These are phyloP conservation scores for Brassica balearica DNA, from an alignment of 441 rosid genomes.

Conservation along the genomic window DNA sequence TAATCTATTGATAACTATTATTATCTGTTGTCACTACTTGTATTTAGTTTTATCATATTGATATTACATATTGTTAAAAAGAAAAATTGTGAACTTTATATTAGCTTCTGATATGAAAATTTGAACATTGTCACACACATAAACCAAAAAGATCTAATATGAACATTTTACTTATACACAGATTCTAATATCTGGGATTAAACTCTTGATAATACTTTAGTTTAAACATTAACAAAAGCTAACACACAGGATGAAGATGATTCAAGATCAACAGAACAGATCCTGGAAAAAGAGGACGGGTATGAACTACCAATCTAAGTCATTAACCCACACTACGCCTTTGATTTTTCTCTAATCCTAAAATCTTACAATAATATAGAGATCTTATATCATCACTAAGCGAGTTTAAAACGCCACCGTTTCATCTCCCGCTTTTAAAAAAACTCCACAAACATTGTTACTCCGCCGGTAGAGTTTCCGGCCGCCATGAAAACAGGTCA, in stretches of 20 bases:
- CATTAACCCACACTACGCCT: conserved; percentile 11
- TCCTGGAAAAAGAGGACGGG: background rate
- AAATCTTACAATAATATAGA: background rate
- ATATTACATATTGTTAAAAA: background rate
- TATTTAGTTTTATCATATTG: background rate
- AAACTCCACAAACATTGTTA: conserved; percentile 2
- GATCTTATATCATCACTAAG: conserved; percentile 1
- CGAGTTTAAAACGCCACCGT: conserved; percentile 23
- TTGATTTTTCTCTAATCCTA: conserved; percentile 9
- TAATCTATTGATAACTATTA: background rate
- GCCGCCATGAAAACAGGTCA: conserved; percentile 58
- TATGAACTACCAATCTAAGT: background rate
- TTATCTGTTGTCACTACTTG: background rate
- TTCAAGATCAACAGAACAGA: conserved; percentile 8
- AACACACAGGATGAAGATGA: background rate
- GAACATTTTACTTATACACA: background rate
- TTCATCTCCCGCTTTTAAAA: conserved; percentile 15
- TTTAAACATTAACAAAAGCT: conserved; percentile 4
- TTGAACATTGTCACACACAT: background rate
- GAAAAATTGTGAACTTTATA: background rate
- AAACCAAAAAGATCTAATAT: background rate
- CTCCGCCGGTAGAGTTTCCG: conserved; percentile 57
- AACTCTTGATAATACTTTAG: background rate
- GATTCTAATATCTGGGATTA: background rate
- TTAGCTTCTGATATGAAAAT: background rate